Conservation (phyloP, 225 moss, liverwort and hornwort genomes). For the Physcomitrium patens region DNA sequence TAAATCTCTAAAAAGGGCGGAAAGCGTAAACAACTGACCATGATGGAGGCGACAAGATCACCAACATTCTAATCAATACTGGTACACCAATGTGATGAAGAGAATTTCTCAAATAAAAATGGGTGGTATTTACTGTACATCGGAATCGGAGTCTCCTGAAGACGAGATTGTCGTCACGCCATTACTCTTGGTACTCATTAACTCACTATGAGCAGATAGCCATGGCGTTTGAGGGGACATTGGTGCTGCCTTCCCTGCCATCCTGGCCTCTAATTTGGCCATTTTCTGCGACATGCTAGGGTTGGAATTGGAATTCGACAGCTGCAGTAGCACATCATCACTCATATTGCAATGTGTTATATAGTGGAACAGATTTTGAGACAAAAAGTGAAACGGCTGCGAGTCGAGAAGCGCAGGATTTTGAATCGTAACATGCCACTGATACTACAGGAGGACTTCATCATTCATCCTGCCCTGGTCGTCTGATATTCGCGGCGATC, state of each 20-base stretch:
- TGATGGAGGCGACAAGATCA: background rate
- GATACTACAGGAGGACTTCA: no score
- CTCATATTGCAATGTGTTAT: slow-evolving; percentile 44
- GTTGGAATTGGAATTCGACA: slow-evolving; percentile 85
- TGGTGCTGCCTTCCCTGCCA: slow-evolving; percentile 72
- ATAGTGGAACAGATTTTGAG: no score
- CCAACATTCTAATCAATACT: background rate
- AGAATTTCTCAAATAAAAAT: slow-evolving; percentile 17
- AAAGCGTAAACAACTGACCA: background rate
- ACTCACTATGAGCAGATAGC: slow-evolving; percentile 37
- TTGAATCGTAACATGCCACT: no score
- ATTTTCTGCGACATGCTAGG: slow-evolving; percentile 79
- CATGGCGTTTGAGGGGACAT: slow-evolving; percentile 47
- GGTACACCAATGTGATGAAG: background rate
- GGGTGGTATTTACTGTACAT: slow-evolving; percentile 47
- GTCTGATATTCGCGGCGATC: no score
- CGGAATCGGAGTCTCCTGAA: slow-evolving; percentile 58
- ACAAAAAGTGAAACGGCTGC: no score
- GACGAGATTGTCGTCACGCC: slow-evolving; percentile 52
- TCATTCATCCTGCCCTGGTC: no score
- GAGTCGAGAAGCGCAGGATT: no score
- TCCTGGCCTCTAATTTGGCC: slow-evolving; percentile 91
- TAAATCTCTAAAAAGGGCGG: background rate
- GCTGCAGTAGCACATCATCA: slow-evolving; percentile 82
- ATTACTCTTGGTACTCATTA: slow-evolving; percentile 47